Percentiles rank a stretch among this genome's conserved stretches.
These are phyloP conservation scores for Fusarium tricinctum DNA, from an alignment of 2,329 filamentous ascomycete genomes.

Conservation along the genomic window DNA sequence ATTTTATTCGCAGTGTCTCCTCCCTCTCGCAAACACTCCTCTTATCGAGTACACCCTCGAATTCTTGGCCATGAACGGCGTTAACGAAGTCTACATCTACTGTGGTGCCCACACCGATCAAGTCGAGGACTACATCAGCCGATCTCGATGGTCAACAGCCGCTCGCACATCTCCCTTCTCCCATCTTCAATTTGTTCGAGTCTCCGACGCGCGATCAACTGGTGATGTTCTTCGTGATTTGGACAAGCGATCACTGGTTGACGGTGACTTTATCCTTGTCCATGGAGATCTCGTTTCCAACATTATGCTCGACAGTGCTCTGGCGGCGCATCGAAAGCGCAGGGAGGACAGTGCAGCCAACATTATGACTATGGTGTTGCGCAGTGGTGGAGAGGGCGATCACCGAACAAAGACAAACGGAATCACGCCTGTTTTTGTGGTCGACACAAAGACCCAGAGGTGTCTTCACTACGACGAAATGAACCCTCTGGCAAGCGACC, in stretches of 20 bases:
- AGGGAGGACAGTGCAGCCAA: slow-evolving; percentile 89
- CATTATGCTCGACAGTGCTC: slow-evolving; percentile 81
- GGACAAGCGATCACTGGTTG: slow-evolving; percentile 86
- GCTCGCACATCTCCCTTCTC: slow-evolving; percentile 76
- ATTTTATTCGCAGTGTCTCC: slow-evolving; percentile 76
- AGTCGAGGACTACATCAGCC: slow-evolving; percentile 86
- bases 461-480: slow-evolving; percentile 97
- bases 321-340: slow-evolving; percentile 84
- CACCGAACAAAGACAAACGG: slow-evolving; percentile 84
- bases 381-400: slow-evolving; percentile 76
- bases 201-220: slow-evolving; percentile 83
- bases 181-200: slow-evolving; percentile 85
- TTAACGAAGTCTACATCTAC: slow-evolving; percentile 95
- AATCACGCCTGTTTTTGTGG: slow-evolving; percentile 85
- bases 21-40: slow-evolving; percentile 92
- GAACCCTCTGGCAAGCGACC: slow-evolving; percentile 74
- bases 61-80: slow-evolving; percentile 93
- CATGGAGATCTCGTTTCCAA: slow-evolving; percentile 95
- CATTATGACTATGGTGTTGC: slow-evolving; percentile 96
- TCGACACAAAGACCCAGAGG: slow-evolving; percentile 83
- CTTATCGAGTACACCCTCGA: slow-evolving; percentile 98
- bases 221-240: slow-evolving; percentile 96
- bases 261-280: slow-evolving; percentile 91
- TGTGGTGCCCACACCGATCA: slow-evolving; percentile 88
- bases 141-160: slow-evolving; percentile 77